Evolutionary conservation across 1,139 yeast species (phyloP).

Genomic region (Pichia sp.): DNA sequence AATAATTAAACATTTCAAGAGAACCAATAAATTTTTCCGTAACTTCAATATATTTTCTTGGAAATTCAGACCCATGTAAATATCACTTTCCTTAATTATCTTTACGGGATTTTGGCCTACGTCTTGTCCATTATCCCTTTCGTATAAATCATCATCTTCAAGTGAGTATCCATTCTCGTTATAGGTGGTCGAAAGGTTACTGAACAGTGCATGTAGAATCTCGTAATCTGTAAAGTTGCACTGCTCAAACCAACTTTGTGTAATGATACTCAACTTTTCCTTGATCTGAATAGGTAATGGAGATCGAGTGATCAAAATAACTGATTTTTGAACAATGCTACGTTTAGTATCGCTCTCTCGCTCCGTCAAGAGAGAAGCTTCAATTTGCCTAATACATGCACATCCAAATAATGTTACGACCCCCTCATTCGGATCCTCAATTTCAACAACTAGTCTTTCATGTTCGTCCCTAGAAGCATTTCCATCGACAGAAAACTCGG

Average conservation of each 20-base stretch:
- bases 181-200: slow-evolving; percentile 52
- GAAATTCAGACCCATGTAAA: slow-evolving; percentile 70
- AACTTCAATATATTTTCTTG: slow-evolving; percentile 57
- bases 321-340: slow-evolving; percentile 84
- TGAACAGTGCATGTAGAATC: slow-evolving; percentile 62
- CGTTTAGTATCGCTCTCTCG: slow-evolving; percentile 57
- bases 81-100: slow-evolving; percentile 37
- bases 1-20: slow-evolving; percentile 69
- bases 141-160: slow-evolving; percentile 25
- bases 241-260: slow-evolving; percentile 80
- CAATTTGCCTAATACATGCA: slow-evolving; percentile 83
- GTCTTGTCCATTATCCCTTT: slow-evolving; percentile 4
- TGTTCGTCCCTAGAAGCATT: slow-evolving; percentile 2
- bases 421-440: slow-evolving; percentile 14
- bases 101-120: not conserved
- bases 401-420: slow-evolving; percentile 83
- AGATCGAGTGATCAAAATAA: slow-evolving; percentile 71
- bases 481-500: not conserved
- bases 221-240: slow-evolving; percentile 63
- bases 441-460: slow-evolving; percentile 1
- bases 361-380: slow-evolving; percentile 44
- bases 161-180: slow-evolving; percentile 22
- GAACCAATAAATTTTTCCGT: slow-evolving; percentile 50
- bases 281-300: slow-evolving; percentile 85
- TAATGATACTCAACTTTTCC: slow-evolving; percentile 84